Evolutionary conservation across 1,284 basidiomycete genomes (phyloP).

Genomic region (Sanghuangporus baumii): DNA sequence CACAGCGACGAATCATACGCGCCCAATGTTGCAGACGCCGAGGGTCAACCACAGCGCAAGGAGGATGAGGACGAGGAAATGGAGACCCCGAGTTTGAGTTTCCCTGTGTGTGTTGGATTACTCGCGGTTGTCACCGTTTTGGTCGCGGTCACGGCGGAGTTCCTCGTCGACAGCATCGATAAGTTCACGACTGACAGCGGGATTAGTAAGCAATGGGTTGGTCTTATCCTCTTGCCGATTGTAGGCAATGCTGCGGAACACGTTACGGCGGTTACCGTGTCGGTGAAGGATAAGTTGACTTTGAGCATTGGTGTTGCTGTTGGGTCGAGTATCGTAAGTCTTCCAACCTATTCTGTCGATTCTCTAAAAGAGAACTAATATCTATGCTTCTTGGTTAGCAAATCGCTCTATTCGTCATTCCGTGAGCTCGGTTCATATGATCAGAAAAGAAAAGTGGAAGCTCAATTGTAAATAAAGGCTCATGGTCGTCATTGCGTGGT

Average conservation of each 20-base stretch:
- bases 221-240: conserved; percentile 81
- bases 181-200: conserved; percentile 43
- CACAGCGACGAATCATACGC: background rate
- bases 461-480: conserved; percentile 31
- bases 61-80: conserved; percentile 18
- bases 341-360: conserved; percentile 12
- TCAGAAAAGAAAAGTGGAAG: background rate
- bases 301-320: conserved; percentile 82
- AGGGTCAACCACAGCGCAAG: background rate
- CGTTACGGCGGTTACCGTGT: conserved; percentile 79
- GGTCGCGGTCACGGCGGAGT: conserved; percentile 75
- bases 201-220: conserved; percentile 76
- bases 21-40: background rate
- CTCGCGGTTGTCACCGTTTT: conserved; percentile 61
- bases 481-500: conserved; percentile 63
- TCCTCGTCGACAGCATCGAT: conserved; percentile 75
- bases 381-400: conserved; percentile 44
- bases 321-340: conserved; percentile 77
- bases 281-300: conserved; percentile 71
- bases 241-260: conserved; percentile 78
- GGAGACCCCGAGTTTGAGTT: conserved; percentile 53
- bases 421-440: conserved; percentile 40
- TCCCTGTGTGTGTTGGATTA: conserved; percentile 50
- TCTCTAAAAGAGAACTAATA: background rate
- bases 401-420: conserved; percentile 86